These are phyloP conservation scores for Rhodotorula taiwanensis DNA, from an alignment of 768 basidiomycete genomes.

Conservation along the genomic window DNA sequence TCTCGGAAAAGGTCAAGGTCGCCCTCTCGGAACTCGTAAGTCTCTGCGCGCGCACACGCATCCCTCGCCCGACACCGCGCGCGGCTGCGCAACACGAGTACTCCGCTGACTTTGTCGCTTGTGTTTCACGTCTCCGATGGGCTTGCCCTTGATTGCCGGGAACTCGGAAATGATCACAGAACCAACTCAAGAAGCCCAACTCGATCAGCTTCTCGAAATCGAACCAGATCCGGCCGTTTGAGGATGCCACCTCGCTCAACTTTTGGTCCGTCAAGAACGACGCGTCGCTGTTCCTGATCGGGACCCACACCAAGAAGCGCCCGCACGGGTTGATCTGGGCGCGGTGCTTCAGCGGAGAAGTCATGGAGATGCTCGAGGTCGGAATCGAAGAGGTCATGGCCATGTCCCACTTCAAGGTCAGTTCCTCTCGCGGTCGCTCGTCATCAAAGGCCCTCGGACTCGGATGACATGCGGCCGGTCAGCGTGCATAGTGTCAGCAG, in stretches of 20 bases:
- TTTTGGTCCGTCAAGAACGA: slow-evolving; percentile 95
- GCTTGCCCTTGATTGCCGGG: too few species aligned
- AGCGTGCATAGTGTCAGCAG: too few species aligned
- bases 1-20: slow-evolving; percentile 67
- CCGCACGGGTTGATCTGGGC: slow-evolving; percentile 79
- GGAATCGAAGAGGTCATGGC: slow-evolving; percentile 73
- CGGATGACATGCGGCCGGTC: too few species aligned
- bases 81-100: too few species aligned
- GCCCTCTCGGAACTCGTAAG: slow-evolving; percentile 86
- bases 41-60: slow-evolving; percentile 25
- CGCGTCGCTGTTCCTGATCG: slow-evolving; percentile 80
- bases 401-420: slow-evolving; percentile 78
- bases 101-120: too few species aligned
- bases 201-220: slow-evolving; percentile 91
- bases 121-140: neutral
- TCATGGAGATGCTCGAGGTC: slow-evolving; percentile 92
- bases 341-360: slow-evolving; percentile 73
- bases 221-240: slow-evolving; percentile 72
- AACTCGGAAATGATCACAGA: too few species aligned
- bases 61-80: neutral
- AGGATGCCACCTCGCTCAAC: slow-evolving; percentile 69
- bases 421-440: too few species aligned
- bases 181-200: slow-evolving; percentile 85
- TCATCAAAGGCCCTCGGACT: too few species aligned
- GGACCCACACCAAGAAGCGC: slow-evolving; percentile 87